Evolutionary conservation across 1,139 yeast genomes (phyloP).

Genomic region (Kodamaea arcana): DNA sequence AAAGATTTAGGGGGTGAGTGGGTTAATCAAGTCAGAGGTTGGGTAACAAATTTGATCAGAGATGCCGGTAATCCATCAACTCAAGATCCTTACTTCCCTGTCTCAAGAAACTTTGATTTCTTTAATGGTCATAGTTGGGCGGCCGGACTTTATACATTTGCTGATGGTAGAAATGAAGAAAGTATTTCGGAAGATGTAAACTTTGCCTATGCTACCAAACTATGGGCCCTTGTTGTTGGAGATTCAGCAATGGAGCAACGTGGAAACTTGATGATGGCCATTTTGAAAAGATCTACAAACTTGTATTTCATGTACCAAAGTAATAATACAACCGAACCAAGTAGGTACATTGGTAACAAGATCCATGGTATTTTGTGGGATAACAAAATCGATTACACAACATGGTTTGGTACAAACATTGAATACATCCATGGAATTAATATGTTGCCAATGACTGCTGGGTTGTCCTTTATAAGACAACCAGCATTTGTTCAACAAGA

Average conservation of each 20-base stretch:
- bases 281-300: constrained; percentile 55
- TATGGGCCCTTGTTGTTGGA: constrained; percentile 69
- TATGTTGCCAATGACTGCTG: constrained; percentile 82
- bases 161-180: constrained; percentile 75
- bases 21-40: not conserved
- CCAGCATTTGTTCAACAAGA: constrained; percentile 17
- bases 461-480: constrained; percentile 50
- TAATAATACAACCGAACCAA: constrained; percentile 56
- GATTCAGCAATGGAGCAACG: constrained; percentile 63
- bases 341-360: constrained; percentile 50
- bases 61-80: not conserved
- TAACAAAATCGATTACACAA: constrained; percentile 78
- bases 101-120: constrained; percentile 71
- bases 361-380: constrained; percentile 74
- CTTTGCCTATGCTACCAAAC: constrained; percentile 70
- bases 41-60: not conserved
- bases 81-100: not conserved
- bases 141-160: constrained; percentile 21
- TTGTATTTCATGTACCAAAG: constrained; percentile 51
- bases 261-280: constrained; percentile 61
- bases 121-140: constrained; percentile 82
- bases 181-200: constrained; percentile 77
- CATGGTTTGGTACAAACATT: constrained; percentile 65
- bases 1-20: not conserved
- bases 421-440: constrained; percentile 93